phyloP scores from a whole-genome alignment of 139 green algal species.

The Chloropicon primus region DNA sequence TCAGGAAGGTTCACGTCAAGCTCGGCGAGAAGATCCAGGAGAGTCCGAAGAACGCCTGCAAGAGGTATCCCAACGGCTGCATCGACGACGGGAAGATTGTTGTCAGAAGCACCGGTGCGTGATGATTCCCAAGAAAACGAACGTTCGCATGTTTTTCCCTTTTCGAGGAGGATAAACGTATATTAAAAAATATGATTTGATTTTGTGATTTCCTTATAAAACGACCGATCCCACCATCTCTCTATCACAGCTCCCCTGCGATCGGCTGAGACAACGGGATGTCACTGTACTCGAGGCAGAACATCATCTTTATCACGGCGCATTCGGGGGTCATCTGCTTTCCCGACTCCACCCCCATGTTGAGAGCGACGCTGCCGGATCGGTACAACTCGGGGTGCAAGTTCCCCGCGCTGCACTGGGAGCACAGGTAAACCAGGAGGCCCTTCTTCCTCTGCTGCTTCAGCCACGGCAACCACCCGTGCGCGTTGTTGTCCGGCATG shows the following conservation, averaged over 20 bases:
- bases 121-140: background rate
- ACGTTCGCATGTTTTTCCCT: no score
- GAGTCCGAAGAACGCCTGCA: background rate
- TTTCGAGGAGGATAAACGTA: no score
- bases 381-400: constrained; percentile 62
- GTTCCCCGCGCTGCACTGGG: constrained; percentile 47
- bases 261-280: constrained; percentile 59
- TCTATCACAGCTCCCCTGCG: constrained; percentile 61
- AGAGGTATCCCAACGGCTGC: background rate
- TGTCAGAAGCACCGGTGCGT: background rate
- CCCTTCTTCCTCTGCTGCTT: constrained; percentile 41
- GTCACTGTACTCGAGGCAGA: constrained; percentile 59
- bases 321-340: constrained; percentile 60
- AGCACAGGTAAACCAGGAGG: constrained; percentile 37
- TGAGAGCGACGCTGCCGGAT: constrained; percentile 38
- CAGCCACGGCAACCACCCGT: constrained; percentile 74
- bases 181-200: no score
- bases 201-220: no score
- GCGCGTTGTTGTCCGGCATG: constrained; percentile 49
- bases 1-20: background rate
- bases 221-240: background rate
- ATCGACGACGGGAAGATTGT: background rate
- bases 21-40: background rate
- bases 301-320: constrained; percentile 82
- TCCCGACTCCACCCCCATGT: constrained; percentile 48